Evolutionary conservation across 2,329 filamentous ascomycete genomes (phyloP).

Genomic region (Malbranchea cinnamomea): DNA sequence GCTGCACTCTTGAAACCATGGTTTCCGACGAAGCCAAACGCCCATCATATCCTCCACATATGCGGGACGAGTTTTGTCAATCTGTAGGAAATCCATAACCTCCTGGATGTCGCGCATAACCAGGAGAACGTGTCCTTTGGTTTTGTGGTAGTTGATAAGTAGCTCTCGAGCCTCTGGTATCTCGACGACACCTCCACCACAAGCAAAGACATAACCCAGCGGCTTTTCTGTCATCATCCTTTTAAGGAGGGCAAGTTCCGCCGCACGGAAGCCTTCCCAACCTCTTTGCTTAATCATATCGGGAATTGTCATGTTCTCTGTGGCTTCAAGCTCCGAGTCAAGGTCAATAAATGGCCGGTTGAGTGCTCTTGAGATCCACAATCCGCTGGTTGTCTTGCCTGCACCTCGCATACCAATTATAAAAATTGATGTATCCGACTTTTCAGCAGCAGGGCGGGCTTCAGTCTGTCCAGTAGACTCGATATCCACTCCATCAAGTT

Average conservation of each 20-base stretch:
- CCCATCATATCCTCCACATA: slow-evolving; percentile 85
- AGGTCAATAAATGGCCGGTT: slow-evolving; percentile 71
- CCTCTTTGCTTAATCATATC: slow-evolving; percentile 65
- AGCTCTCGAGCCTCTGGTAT: slow-evolving; percentile 62
- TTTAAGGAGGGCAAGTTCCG: slow-evolving; percentile 60
- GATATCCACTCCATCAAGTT: slow-evolving; percentile 58
- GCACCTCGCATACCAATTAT: slow-evolving; percentile 96
- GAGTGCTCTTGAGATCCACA: slow-evolving; percentile 65
- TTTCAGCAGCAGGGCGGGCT: slow-evolving; percentile 24
- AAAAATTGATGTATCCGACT: slow-evolving; percentile 55
- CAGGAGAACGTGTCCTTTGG: slow-evolving; percentile 69
- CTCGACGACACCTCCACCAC: slow-evolving; percentile 87
- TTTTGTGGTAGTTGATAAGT: slow-evolving; percentile 56
- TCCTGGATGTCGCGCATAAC: slow-evolving; percentile 78
- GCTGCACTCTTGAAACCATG: slow-evolving; percentile 84
- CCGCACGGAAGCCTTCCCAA: slow-evolving; percentile 76
- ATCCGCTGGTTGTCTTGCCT: slow-evolving; percentile 86
- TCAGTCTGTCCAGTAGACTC: slow-evolving; percentile 21
- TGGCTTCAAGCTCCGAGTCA: slow-evolving; percentile 69
- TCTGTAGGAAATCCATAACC: slow-evolving; percentile 74
- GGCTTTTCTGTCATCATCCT: slow-evolving; percentile 61
- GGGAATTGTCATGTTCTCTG: slow-evolving; percentile 61
- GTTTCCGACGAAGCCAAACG: slow-evolving; percentile 78
- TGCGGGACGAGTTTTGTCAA: slow-evolving; percentile 80
- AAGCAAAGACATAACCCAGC: slow-evolving; percentile 71